Percentiles rank a stretch among this genome's conserved stretches.
Conservation (phyloP, 2,329 filamentous ascomycete genomes). For the Triangularia setosa region DNA sequence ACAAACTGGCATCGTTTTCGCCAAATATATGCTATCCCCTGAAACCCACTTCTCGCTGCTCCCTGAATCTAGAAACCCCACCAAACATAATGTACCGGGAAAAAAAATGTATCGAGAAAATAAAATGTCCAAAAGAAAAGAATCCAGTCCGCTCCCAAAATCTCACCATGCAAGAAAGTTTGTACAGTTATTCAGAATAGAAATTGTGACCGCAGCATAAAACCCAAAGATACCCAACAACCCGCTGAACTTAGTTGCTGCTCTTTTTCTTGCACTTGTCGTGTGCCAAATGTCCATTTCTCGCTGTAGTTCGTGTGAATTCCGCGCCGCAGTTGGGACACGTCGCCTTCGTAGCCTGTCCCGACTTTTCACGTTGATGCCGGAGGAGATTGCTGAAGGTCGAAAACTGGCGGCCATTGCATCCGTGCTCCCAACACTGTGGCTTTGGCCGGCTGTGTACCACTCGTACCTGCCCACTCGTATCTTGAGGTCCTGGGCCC, state of each 20-base stretch:
- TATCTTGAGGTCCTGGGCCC: constrained; percentile 23
- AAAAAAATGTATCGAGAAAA: not conserved
- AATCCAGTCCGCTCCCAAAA: not conserved
- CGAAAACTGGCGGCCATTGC: constrained; percentile 91
- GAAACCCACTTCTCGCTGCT: not conserved
- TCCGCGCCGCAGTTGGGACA: constrained; percentile 91
- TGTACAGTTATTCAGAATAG: constrained; percentile 3
- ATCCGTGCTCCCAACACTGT: constrained; percentile 95
- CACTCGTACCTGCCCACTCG: constrained; percentile 55
- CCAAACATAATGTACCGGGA: not conserved
- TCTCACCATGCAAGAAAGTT: constrained; percentile 1
- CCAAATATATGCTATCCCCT: not conserved
- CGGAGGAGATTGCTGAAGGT: constrained; percentile 93
- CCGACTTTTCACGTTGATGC: constrained; percentile 92
- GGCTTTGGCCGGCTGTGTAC: constrained; percentile 82
- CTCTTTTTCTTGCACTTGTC: constrained; percentile 84
- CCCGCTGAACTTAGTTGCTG: constrained; percentile 24
- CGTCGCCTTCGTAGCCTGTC: constrained; percentile 80
- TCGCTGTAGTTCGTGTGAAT: constrained; percentile 82
- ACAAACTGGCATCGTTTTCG: not conserved
- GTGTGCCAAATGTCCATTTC: constrained; percentile 80
- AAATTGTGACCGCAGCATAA: not conserved
- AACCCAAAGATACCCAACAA: not conserved
- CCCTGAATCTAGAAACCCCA: not conserved
- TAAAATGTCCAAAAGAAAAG: not conserved